Base-by-base conservation (phyloP, 1,139 yeast species). In the Candida sp. region DNA sequence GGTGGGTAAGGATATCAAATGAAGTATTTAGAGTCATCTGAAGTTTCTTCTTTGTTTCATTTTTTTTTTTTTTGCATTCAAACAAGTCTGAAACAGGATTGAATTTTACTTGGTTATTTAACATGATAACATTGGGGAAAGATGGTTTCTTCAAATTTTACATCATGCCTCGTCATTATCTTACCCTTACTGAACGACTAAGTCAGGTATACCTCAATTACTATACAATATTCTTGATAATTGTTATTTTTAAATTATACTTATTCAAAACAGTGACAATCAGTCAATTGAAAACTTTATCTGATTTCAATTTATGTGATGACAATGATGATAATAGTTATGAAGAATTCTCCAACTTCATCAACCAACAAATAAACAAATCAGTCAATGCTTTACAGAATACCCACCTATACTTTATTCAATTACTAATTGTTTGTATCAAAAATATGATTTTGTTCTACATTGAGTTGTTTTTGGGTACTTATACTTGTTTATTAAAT, bases 401-500 rank as follows among this genome's bases (percentile, higher is more conserved):
- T 2, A 80, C 75, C 0, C 73, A 2, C 43, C 80, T 30, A 12
- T 45, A 42, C n/a, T 49, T 52, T 11, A 44, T 64, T 2, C 57
- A 69, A 2, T 48, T 82, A 33, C 52, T 79, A 12, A 59, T 87
- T 0, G 72, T 79, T 0, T 83, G 83, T 0, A 66, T 84, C 11
- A 84, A 87, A 52, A 73, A 76, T 38, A 51, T 90, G 33, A 60
- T 87, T 0, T 56, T 80, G 8, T 90, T 93, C 56, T 70, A 81
- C 22, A 64, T 93, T 15, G 90, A 88, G 36, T 55, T 91, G 49
- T 77, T 86, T 42, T 64, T 90, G 6, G 98, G 97, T 0, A 91
- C 98, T 0, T 87, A 87, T 61, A 82, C 87, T 0, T 93, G 99
- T 63, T 68, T 93, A 22, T 61, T 89, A 5, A 81, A 87, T 0